Evolutionary conservation across 805 yeast genomes (phyloP), one percentile per base, ranked within the genome.

Genomic region (Candida ovalis): DNA sequence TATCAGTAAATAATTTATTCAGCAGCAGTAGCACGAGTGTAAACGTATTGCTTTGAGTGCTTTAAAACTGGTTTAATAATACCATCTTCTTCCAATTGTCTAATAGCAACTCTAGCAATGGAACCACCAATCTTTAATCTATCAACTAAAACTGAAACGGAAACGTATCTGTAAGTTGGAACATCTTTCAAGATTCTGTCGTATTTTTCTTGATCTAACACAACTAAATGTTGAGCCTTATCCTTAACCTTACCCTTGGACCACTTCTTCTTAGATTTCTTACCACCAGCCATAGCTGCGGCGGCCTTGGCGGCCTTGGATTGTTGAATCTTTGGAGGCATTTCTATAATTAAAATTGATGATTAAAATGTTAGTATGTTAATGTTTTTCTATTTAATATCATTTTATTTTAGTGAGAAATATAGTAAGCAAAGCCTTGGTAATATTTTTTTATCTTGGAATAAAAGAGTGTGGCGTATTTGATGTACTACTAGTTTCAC

Each of bases 191-290:
- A 75, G 80, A 94, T 88, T 83, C 97, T 89, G 95, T 94, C 99
- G 82, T 86, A 92, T 75, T 92, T 88, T 67, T 94, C 96, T 82
- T 94, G 97, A 78, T 94, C 99, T 70, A 94, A 82, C 75, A 88
- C 80, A 70, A 94, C 91, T 73, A 90, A 84, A 84, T 94, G 99
- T 76, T 88, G 92, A 69, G 99, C 98, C 96, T 88, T 92, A 81
- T 94, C 99, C 91, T 95, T 94, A 77, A 90, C 96, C 86, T 95
- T 90, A 79, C 97, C 97, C 86, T 92, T 91, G 87, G 96, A 88
- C 99, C 98, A 94, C 96, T 94, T 94, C 96, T 94, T 92, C 90
- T 94, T 94, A 78, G 96, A 89, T 75, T 92, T 90, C 88, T 91
- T 91, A 86, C 97, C 96, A 87, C 97, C 97, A 76, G 97, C 97